These are phyloP conservation scores for Tylopilus sp. DNA, from an alignment of 768 basidiomycete species.

Conservation along the genomic window DNA sequence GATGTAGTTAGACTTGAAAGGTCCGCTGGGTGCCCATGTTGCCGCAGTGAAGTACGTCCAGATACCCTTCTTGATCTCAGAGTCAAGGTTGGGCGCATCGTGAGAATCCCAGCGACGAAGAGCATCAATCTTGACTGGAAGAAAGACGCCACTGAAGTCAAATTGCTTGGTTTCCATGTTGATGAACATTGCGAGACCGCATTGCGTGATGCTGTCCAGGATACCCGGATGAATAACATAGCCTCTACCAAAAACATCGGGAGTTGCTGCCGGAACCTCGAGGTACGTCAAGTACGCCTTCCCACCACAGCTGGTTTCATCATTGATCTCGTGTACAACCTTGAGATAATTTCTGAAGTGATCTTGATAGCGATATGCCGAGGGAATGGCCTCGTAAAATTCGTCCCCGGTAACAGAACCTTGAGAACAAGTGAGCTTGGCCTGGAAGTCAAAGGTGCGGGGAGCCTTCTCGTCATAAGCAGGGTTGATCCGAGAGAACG, in stretches of 20 bases:
- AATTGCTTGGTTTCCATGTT: slow-evolving; percentile 30
- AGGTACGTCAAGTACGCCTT: slow-evolving; percentile 29
- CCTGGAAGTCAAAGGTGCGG: slow-evolving; percentile 22
- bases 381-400: slow-evolving; percentile 17
- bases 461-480: slow-evolving; percentile 23
- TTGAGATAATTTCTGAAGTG: slow-evolving; percentile 30
- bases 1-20: slow-evolving; percentile 27
- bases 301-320: slow-evolving; percentile 24
- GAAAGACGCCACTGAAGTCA: slow-evolving; percentile 31
- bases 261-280: slow-evolving; percentile 19
- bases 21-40: slow-evolving; percentile 23
- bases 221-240: slow-evolving; percentile 34
- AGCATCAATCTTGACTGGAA: slow-evolving; percentile 30
- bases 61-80: slow-evolving; percentile 27
- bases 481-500: slow-evolving; percentile 26
- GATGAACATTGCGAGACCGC: slow-evolving; percentile 30
- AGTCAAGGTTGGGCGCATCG: slow-evolving; percentile 22
- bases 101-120: slow-evolving; percentile 30
- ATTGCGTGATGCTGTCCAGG: slow-evolving; percentile 32
- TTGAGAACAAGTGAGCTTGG: slow-evolving; percentile 19
- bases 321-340: slow-evolving; percentile 27
- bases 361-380: slow-evolving; percentile 20
- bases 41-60: slow-evolving; percentile 28
- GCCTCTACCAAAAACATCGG: slow-evolving; percentile 29
- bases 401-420: slow-evolving; percentile 17